Evolutionary conservation across 352 stramenopile genomes (phyloP), one percentile per base, ranked within the genome.

Genomic region (Hyaloperonospora brassicae): DNA sequence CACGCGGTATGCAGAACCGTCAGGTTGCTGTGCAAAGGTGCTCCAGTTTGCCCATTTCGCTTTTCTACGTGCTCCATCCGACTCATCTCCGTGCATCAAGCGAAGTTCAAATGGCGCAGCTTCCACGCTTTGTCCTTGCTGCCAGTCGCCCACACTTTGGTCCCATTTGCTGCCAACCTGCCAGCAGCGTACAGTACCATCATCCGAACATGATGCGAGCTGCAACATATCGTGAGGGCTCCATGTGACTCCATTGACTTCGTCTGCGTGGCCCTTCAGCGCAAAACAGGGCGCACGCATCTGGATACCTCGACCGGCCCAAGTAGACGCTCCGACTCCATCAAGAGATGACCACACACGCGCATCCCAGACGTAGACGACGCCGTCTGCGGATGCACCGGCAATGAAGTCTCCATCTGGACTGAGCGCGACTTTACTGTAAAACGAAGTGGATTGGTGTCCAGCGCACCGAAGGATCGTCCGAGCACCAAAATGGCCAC

Each of bases 161-260:
- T 54, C 30, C 5, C 14, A 34, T 42, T 55, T 24, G 24, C 62
- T 47, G 39, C 53, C 56, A 13, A 71, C 21, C 34, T 70, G 64
- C 76, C 76, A 86, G 42, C 45, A 62, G 1, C 73, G 71, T 13
- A 87, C 61, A 0, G 65, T 87, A 45, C 79, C 79, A 51, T 89
- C 79, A 57, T 89, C 79, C 0, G 76, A 87, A 42, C 69, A 79
- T 0, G 75, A 74, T 5, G 75, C 73, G 47, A 87, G 55, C 45
- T 72, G 57, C 12, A 60, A 71, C 44, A 76, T 82, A 52, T 87
- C 75, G 7, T 56, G 64, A 13, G 49, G 58, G 51, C 65, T 75
- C 73, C 77, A 87, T 21, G 72, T 64, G 0, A 89, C 73, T 50
- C 75, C 76, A 50, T 86, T 89, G 14, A 87, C 77, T 59, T 89